phyloP scores from a whole-genome alignment of 2,329 filamentous ascomycete genomes.

The Fusarium austroafricanum region DNA sequence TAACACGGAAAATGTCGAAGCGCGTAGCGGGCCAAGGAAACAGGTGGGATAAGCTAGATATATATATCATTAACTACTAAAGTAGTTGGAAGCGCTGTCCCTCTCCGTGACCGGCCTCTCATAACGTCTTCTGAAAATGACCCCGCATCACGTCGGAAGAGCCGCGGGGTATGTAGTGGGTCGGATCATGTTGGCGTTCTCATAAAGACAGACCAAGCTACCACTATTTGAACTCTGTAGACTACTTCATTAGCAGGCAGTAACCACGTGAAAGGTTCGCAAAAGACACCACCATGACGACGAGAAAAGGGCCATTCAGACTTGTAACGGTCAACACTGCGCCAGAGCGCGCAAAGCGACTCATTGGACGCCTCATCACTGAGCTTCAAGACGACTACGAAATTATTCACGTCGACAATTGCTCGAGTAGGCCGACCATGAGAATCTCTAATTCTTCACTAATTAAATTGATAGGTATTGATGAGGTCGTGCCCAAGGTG shows the following conservation, averaged over 20 bases:
- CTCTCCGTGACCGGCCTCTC: not conserved
- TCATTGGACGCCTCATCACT: conserved; percentile 9
- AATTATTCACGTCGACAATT: conserved; percentile 17
- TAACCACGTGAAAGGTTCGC: fast-evolving
- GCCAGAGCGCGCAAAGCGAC: conserved; percentile 12
- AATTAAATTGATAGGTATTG: no score
- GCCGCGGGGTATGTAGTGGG: not conserved
- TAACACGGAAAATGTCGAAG: no score
- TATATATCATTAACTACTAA: no score
- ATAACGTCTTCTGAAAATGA: no score
- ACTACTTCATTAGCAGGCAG: not conserved
- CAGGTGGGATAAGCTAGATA: no score
- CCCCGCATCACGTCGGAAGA: not conserved
- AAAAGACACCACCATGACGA: not conserved
- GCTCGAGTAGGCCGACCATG: conserved; percentile 5
- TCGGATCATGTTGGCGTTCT: not conserved
- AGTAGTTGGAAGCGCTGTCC: no score
- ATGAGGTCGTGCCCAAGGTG: conserved; percentile 18
- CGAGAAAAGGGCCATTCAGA: conserved; percentile 10
- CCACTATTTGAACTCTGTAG: not conserved
- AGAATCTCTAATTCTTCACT: no score
- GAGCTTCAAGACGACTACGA: conserved; percentile 14
- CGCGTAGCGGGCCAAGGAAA: no score
- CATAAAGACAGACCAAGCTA: not conserved
- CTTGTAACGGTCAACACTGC: conserved; percentile 13